A percentile compares a stretch with the other conserved stretches of the same genome.
Evolutionary conservation across 208 protist genomes (phyloP).

Genomic region (Wallacemonas sp.): DNA sequence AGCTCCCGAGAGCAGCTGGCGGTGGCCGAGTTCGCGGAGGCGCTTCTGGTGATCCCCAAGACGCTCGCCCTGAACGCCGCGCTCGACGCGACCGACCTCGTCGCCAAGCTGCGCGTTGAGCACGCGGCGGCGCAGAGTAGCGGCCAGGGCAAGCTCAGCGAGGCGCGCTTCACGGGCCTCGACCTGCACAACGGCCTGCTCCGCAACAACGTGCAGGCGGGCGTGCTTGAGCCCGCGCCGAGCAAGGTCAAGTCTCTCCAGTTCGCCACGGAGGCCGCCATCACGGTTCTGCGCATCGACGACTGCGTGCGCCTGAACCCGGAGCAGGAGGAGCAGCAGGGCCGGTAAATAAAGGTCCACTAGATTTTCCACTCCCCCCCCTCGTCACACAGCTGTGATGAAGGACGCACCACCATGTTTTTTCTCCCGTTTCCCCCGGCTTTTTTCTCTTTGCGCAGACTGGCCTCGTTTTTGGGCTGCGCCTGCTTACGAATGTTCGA

Average conservation of each 20-base stretch:
- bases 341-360: conserved; percentile 16
- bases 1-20: conserved; percentile 98
- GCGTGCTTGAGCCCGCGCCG: conserved; percentile 99
- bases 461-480: not conserved
- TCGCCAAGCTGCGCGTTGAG: conserved; percentile 96
- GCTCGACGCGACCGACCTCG: conserved; percentile 98
- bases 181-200: conserved; percentile 96
- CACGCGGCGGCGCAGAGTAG: conserved; percentile 93
- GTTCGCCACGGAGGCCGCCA: conserved; percentile 99
- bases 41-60: conserved; percentile 99
- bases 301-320: conserved; percentile 98
- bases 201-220: conserved; percentile 96
- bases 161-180: conserved; percentile 88
- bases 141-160: conserved; percentile 31
- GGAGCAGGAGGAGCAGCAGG: conserved; percentile 65
- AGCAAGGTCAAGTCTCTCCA: conserved; percentile 99
- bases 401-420: no score
- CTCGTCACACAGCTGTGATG: no score
- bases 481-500: not conserved
- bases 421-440: conserved; percentile 8
- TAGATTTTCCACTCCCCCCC: no score
- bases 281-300: conserved; percentile 99
- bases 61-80: conserved; percentile 98
- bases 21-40: conserved; percentile 98
- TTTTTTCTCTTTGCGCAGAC: not conserved